Conservation (phyloP, 2,329 filamentous ascomycete genomes). For the Pseudogymnoascus sp. region DNA sequence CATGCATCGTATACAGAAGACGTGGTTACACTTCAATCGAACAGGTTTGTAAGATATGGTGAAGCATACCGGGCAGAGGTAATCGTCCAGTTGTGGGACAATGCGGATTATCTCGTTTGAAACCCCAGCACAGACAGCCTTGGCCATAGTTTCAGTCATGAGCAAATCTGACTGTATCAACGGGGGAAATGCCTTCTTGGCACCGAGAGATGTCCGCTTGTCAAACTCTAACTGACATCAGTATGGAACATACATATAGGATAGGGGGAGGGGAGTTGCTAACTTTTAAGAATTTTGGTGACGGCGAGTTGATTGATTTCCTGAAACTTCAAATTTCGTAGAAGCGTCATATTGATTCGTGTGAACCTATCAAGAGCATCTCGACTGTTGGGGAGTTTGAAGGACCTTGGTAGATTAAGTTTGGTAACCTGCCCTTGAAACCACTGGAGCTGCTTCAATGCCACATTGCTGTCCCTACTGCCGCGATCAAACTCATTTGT, state of each 20-base stretch:
- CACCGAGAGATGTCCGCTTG: slow-evolving; percentile 69
- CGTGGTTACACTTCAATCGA: slow-evolving; percentile 63
- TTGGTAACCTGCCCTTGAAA: slow-evolving; percentile 62
- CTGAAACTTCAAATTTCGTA: slow-evolving; percentile 75
- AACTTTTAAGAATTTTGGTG: slow-evolving; percentile 78
- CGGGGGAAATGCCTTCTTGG: slow-evolving; percentile 53
- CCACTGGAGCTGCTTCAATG: slow-evolving; percentile 58
- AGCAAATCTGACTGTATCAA: slow-evolving; percentile 51
- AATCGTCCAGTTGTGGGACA: slow-evolving; percentile 78
- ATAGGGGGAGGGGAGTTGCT: slow-evolving; percentile 20
- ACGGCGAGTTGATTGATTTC: slow-evolving; percentile 75
- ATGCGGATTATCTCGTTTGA: slow-evolving; percentile 62
- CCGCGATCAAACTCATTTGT: slow-evolving; percentile 65
- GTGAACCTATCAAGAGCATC: slow-evolving; percentile 61
- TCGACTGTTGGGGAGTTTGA: slow-evolving; percentile 59
- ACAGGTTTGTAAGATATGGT: slow-evolving; percentile 74
- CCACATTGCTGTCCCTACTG: slow-evolving; percentile 54
- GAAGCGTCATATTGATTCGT: slow-evolving; percentile 62
- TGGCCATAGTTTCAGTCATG: slow-evolving; percentile 60
- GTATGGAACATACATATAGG: background rate
- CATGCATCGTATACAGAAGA: slow-evolving; percentile 79
- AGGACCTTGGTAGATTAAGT: slow-evolving; percentile 48
- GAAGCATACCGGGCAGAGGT: slow-evolving; percentile 73
- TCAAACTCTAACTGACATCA: slow-evolving; percentile 59
- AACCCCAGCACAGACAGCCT: slow-evolving; percentile 67